Evolutionary conservation across 768 basidiomycete species (phyloP).

Genomic region (Chlorophyllum brunneum): DNA sequence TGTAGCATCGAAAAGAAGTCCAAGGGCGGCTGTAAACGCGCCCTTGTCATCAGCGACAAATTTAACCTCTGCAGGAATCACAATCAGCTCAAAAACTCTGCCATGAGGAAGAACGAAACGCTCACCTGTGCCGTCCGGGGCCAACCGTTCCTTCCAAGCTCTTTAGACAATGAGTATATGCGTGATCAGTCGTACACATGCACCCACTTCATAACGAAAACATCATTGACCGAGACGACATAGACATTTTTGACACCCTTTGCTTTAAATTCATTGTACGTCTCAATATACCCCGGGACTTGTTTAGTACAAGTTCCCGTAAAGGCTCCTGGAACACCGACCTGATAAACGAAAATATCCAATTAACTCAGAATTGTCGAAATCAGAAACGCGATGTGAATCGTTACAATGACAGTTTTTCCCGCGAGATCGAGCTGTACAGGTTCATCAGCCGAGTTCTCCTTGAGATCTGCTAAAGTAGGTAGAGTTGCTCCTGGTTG

Average conservation of each 20-base stretch:
- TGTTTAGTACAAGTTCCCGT: slow-evolving; percentile 68
- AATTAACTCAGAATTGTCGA: background rate
- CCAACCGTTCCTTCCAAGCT: slow-evolving; percentile 65
- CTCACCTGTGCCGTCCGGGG: slow-evolving; percentile 53
- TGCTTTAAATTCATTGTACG: slow-evolving; percentile 65
- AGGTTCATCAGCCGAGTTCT: slow-evolving; percentile 44
- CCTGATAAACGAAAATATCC: slow-evolving; percentile 28
- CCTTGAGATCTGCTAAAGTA: slow-evolving; percentile 47
- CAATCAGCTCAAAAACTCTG: background rate
- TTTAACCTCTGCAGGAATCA: slow-evolving; percentile 36
- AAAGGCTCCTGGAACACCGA: slow-evolving; percentile 78
- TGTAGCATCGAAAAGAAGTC: slow-evolving; percentile 61
- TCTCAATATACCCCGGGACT: slow-evolving; percentile 58
- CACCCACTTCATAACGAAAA: slow-evolving; percentile 60
- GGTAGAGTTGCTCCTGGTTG: slow-evolving; percentile 49
- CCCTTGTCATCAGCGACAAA: slow-evolving; percentile 73
- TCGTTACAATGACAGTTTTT: slow-evolving; percentile 60
- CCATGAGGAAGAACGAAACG: slow-evolving; percentile 10
- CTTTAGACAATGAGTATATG: slow-evolving; percentile 25
- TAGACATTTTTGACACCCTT: slow-evolving; percentile 74
- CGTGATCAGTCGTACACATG: background rate
- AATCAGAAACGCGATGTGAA: background rate
- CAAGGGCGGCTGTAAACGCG: slow-evolving; percentile 47
- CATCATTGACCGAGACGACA: slow-evolving; percentile 76
- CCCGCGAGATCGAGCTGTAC: slow-evolving; percentile 46